Evolutionary conservation across 179 eudicot species (phyloP), one percentile per base, ranked within the genome.

Genomic region (Silene coronaria): DNA sequence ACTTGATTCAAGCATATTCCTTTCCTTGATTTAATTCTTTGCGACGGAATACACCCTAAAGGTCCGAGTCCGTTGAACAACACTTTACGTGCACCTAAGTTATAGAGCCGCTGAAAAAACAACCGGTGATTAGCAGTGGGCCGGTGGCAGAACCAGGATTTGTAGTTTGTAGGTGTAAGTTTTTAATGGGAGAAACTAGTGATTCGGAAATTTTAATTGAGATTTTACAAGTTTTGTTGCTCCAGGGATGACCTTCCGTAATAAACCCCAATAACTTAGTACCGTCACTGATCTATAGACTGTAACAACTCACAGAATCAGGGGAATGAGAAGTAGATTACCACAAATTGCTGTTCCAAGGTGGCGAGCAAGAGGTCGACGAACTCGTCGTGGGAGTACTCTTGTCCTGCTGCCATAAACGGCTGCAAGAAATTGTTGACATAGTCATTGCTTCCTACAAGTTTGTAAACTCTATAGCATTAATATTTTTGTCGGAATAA

Each of bases 1-100:
- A 93, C 98, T 82, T 83, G 89, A 34, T 69, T 83, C 42, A 93
- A 83, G 82, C 98, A 93, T 38, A 75, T 77, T n/a, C 97, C 89
- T 46, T 62, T 46, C 45, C 68, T 86, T 48, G 97, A 89, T 76
- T 88, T 91, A 72, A 86, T 87, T 75, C 97, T 84, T 58, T 93
- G 98, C 0, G 98, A 93, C 24, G 98, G 98, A 51, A 93, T 93
- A 86, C 98, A 93, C 0, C 98, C 98, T 2, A 93, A 81, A 13
- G 98, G 97, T 2, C 98, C 91, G 5, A 93, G 89, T 27, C 98
- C 98, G 71, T 91, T 95, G 80, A 93, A 88, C 6, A 93, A 77
- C n/a, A 93, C 75, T 77, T 82, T 88, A 62, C 97, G 83, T 28
- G 96, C 97, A 11, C 98, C 98, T 19, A 89, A 78, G 76, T 79